These are phyloP conservation scores for Pyrenophora seminiperda DNA, from an alignment of 2,329 filamentous ascomycete species.

Conservation along the genomic window DNA sequence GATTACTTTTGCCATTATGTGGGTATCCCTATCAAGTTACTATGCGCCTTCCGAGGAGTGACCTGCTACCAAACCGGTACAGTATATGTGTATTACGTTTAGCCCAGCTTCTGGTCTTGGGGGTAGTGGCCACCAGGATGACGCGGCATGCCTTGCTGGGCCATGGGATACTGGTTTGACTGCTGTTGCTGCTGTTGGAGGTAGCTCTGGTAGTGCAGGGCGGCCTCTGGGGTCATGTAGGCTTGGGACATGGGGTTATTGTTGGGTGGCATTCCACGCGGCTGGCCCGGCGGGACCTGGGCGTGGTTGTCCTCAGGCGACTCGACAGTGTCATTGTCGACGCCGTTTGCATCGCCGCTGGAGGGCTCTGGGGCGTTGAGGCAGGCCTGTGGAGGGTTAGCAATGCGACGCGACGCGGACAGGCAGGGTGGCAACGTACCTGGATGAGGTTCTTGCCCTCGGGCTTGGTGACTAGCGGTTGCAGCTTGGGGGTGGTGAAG, in stretches of 20 bases:
- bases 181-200: slow-evolving; percentile 63
- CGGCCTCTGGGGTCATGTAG: slow-evolving; percentile 69
- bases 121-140: slow-evolving; percentile 70
- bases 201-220: slow-evolving; percentile 85
- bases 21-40: slow-evolving; percentile 47
- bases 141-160: slow-evolving; percentile 73
- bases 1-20: slow-evolving; percentile 48
- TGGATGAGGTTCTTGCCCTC: slow-evolving; percentile 99
- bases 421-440: slow-evolving; percentile 60
- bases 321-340: slow-evolving; percentile 67
- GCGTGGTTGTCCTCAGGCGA: slow-evolving; percentile 88
- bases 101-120: slow-evolving; percentile 57
- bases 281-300: slow-evolving; percentile 76
- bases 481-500: slow-evolving; percentile 97
- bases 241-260: slow-evolving; percentile 68
- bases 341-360: slow-evolving; percentile 70
- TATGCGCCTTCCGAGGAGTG: slow-evolving; percentile 40
- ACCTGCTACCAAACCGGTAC: slow-evolving; percentile 32
- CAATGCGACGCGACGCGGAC: slow-evolving; percentile 16
- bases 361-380: slow-evolving; percentile 93
- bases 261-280: slow-evolving; percentile 63
- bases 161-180: slow-evolving; percentile 77
- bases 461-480: slow-evolving; percentile 95
- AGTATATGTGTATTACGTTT: slow-evolving; percentile 35
- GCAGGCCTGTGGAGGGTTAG: slow-evolving; percentile 73